Evolutionary conservation across 2,329 filamentous ascomycete genomes (phyloP), one percentile per base, ranked within the genome.

Genomic region (Mariannaea sp.): DNA sequence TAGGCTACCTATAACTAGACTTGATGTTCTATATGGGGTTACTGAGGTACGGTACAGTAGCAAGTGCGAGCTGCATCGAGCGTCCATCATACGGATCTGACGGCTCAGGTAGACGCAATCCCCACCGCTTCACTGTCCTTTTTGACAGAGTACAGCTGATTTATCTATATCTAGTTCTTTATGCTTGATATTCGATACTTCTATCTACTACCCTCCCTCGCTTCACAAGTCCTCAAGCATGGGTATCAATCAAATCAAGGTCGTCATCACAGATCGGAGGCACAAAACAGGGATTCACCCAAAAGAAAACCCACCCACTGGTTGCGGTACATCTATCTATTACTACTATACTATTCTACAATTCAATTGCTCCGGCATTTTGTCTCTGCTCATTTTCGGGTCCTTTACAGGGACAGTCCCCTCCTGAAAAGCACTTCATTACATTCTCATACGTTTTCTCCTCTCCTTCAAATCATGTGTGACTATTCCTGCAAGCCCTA

Each of bases 321-420:
- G 16, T 42, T 50, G 8, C 48, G 40, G 40, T 32, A 41, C 19
- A 44, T 51, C 56, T 56, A 59, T 56, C 58, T 65, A 65, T 43
- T 24, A 57, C 64, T 66, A 66, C 55, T 56, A 64, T 66, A 66
- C 64, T 66, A 48, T 63, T 44, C 49, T 43, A 43, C 33, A 51
- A n/a, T n/a, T n/a, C n/a, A n/a, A n/a, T n/a, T n/a, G n/a, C 58
- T 49, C 46, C 33, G 4, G 14, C 16, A 10, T 36, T 36, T 41
- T 33, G 55, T 40, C 8, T 24, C 51, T 24, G 35, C 22, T 54
- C 27, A 38, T 49, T 47, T 30, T 29, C 40, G 44, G 2, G 19
- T 24, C 26, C 14, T 39, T 20, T 51, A 39, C 49, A 29, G 35
- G 12, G 17, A 43, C 39, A 24, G 33, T 47, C 41, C 39, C 42